Evolutionary conservation across 2,329 filamentous ascomycete genomes (phyloP), one percentile per base, ranked within the genome.

Genomic region (Diaporthe caulivora): DNA sequence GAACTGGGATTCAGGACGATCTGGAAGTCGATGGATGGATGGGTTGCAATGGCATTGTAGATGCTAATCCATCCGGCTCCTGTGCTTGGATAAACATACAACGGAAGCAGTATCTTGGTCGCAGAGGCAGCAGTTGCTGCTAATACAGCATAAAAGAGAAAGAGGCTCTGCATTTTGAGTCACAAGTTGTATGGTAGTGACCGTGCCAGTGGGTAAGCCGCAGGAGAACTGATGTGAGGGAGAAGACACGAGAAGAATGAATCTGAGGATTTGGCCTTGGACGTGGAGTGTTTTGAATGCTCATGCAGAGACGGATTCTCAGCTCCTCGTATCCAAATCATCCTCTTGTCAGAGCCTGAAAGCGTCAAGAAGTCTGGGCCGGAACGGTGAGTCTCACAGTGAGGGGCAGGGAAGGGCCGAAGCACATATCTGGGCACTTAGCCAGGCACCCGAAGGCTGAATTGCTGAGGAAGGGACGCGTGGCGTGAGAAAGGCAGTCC

Each of bases 1-100:
- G 58, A 51, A 18, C 40, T 29, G 7, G 72, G 72, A 67, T 75
- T 74, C 24, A 75, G 34, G 60, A 75, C 58, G n/a, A 75, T 65
- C 26, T 69, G 60, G 40, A 69, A 75, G 13, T 69, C 44, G 24
- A 74, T 24, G 44, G 34, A 40, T 4, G 74, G 72, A 18, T 74
- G 55, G 1, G 31, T 37, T 3, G 54, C 58, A 34, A 73, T 70
- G 31, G 72, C 65, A n/a, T 54, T 37, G 60, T 54, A 68, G 34
- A 71, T 24, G 1, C 37, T 29, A 15, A 34, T 15, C 74, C 74
- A 74, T 3, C 49, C 49, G 34, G 31, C 37, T 40, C 37, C 37
- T 40, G 37, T 40, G 51, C 13, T 34, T 13, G 72, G 72, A 24
- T 73, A 70, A 15, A 65, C n/a, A 24, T 73, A 73, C 4, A 73